Evolutionary conservation across 1,139 yeast species (phyloP).

Genomic region (Geotrichum restrictum): DNA sequence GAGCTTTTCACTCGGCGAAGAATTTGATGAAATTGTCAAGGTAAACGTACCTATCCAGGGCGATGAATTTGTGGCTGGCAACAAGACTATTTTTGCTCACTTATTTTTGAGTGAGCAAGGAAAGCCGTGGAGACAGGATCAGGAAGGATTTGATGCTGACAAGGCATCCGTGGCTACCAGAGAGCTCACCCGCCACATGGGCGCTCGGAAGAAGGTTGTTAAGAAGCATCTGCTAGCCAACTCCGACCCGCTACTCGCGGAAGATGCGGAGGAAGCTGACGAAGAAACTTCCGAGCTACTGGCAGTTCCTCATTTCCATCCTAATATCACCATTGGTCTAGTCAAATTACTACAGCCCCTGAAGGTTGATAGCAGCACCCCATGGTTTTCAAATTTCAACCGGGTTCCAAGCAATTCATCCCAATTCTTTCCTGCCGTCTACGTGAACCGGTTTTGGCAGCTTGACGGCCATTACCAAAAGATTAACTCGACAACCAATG

Average conservation of each 20-base stretch:
- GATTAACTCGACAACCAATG: conserved; percentile 32
- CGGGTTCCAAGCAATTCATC: conserved; percentile 1
- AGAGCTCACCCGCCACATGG: conserved; percentile 31
- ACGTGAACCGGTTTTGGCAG: conserved; percentile 41
- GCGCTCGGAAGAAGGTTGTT: conserved; percentile 31
- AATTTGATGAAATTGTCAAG: conserved; percentile 10
- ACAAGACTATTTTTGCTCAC: conserved; percentile 37
- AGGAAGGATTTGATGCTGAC: conserved; percentile 22
- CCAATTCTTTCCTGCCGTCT: conserved; percentile 37
- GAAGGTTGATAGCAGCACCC: conserved; percentile 5
- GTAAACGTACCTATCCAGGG: conserved; percentile 15
- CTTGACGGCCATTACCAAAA: conserved; percentile 38
- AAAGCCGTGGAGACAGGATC: conserved; percentile 22
- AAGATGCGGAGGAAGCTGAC: conserved; percentile 23
- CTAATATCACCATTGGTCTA: conserved; percentile 36
- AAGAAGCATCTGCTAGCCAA: conserved; percentile 37
- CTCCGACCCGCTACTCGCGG: conserved; percentile 23
- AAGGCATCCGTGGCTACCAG: conserved; percentile 26
- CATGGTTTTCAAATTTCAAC: conserved; percentile 13
- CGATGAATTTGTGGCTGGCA: conserved; percentile 23
- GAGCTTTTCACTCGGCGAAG: conserved; percentile 9
- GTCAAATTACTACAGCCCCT: conserved; percentile 23
- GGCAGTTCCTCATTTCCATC: conserved; percentile 40
- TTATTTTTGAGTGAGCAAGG: conserved; percentile 28
- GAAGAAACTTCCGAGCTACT: conserved; percentile 17